Evolutionary conservation across 23 red algal species (phyloP).

Genomic region (Gracilaria gracilis): DNA sequence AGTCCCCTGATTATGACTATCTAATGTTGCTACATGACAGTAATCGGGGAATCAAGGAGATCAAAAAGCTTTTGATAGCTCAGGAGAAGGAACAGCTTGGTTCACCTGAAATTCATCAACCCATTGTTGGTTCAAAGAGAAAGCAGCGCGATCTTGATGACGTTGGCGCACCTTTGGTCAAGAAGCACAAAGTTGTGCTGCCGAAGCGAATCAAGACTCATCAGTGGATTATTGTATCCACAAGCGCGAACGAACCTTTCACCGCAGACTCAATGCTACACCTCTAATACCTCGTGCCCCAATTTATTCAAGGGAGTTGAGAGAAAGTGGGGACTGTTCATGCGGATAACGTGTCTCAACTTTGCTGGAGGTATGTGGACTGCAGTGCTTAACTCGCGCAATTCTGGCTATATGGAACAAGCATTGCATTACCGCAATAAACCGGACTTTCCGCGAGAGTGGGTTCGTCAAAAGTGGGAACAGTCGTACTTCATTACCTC

Average conservation of each 20-base stretch:
- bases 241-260: slow-evolving; percentile 81
- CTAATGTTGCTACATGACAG: slow-evolving; percentile 76
- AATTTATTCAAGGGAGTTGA: slow-evolving; percentile 97
- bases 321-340: slow-evolving; percentile 90
- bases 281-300: slow-evolving; percentile 90
- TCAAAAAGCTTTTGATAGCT: slow-evolving; percentile 78
- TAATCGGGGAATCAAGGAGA: slow-evolving; percentile 65
- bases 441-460: slow-evolving; percentile 95
- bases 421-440: slow-evolving; percentile 96
- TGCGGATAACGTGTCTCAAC: slow-evolving; percentile 95
- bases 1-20: slow-evolving; percentile 94
- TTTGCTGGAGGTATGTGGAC: slow-evolving; percentile 99
- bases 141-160: slow-evolving; percentile 68
- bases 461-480: slow-evolving; percentile 97
- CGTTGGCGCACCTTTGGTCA: slow-evolving; percentile 51
- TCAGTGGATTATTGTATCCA: slow-evolving; percentile 98
- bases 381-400: slow-evolving; percentile 90
- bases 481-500: slow-evolving; percentile 97
- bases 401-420: slow-evolving; percentile 86
- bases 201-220: slow-evolving; percentile 95
- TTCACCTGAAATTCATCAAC: slow-evolving; percentile 12
- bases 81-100: slow-evolving; percentile 51
- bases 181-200: slow-evolving; percentile 84
- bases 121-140: slow-evolving; percentile 70
- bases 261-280: slow-evolving; percentile 97